phyloP scores from a whole-genome alignment of 1,139 yeast species.

The Yamadazyma triangularis region DNA sequence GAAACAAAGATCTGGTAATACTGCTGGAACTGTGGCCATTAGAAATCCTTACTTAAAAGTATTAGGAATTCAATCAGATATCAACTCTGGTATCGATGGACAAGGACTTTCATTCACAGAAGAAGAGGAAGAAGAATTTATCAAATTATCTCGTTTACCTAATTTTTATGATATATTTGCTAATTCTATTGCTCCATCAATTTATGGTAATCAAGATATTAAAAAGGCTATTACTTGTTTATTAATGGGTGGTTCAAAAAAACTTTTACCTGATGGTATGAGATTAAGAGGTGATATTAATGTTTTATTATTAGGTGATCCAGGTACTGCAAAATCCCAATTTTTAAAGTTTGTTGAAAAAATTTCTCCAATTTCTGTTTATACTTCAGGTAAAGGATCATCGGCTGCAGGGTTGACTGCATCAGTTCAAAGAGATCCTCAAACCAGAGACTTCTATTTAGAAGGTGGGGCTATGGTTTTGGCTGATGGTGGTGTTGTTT shows the following conservation, averaged over 20 bases:
- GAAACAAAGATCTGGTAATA: slow-evolving; percentile 26
- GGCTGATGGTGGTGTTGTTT: slow-evolving; percentile 98
- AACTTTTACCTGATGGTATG: slow-evolving; percentile 92
- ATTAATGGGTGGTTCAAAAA: slow-evolving; percentile 91
- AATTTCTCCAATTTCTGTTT: slow-evolving; percentile 89
- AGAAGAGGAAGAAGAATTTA: slow-evolving; percentile 90
- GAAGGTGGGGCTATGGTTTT: slow-evolving; percentile 99
- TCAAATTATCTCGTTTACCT: slow-evolving; percentile 76
- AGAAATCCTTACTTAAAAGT: slow-evolving; percentile 89
- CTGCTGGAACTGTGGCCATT: slow-evolving; percentile 66
- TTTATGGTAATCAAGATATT: slow-evolving; percentile 89
- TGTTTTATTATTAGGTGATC: slow-evolving; percentile 90
- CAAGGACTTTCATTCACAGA: slow-evolving; percentile 73
- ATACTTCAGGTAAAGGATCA: slow-evolving; percentile 98
- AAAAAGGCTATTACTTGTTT: slow-evolving; percentile 91
- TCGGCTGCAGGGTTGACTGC: slow-evolving; percentile 99
- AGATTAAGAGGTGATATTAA: slow-evolving; percentile 95
- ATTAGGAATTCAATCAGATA: slow-evolving; percentile 80
- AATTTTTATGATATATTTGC: slow-evolving; percentile 80
- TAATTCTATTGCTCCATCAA: slow-evolving; percentile 93
- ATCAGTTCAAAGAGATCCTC: slow-evolving; percentile 87
- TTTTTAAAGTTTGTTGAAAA: slow-evolving; percentile 91
- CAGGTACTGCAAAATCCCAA: slow-evolving; percentile 98
- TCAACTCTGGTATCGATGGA: slow-evolving; percentile 62
- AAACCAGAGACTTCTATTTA: slow-evolving; percentile 83